A percentile compares a stretch with the other conserved stretches of the same genome.
phyloP scores from a whole-genome alignment of 1,284 basidiomycete genomes.

The Dichomitus squalens region DNA sequence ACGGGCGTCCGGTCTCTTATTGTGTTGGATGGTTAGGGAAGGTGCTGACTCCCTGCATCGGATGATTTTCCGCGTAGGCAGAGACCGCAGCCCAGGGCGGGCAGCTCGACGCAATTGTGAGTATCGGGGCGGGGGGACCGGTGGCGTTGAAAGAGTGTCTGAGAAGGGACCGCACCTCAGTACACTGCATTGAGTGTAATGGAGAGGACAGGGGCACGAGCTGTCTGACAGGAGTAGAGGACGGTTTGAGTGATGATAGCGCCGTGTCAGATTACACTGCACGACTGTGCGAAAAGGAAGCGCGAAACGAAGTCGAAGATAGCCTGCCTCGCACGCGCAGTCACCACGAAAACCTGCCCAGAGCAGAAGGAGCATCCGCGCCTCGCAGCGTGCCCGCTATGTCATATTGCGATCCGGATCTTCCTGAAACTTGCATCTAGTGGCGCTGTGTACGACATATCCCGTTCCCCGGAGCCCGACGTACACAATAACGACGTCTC shows the following conservation, averaged over 20 bases:
- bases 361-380: not conserved
- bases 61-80: not conserved
- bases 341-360: not conserved
- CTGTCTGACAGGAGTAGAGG: not conserved
- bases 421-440: not conserved
- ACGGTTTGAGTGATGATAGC: not conserved
- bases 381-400: not conserved
- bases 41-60: not conserved
- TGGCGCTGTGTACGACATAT: not conserved
- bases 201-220: not conserved
- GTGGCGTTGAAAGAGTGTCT: not conserved
- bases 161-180: not conserved
- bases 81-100: too few relatives aligned
- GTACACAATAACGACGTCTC: slow-evolving; percentile 4
- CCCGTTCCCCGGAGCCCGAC: not conserved
- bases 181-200: not conserved
- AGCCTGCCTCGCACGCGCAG: not conserved
- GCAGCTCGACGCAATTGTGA: too few relatives aligned
- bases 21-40: slow-evolving; percentile 3
- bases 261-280: not conserved
- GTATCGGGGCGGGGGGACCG: not conserved
- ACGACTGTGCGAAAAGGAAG: not conserved
- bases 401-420: not conserved
- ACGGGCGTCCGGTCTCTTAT: slow-evolving; percentile 7
- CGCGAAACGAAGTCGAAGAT: not conserved